Evolutionary conservation across 768 basidiomycete species (phyloP).

Genomic region (Epithele typhae): DNA sequence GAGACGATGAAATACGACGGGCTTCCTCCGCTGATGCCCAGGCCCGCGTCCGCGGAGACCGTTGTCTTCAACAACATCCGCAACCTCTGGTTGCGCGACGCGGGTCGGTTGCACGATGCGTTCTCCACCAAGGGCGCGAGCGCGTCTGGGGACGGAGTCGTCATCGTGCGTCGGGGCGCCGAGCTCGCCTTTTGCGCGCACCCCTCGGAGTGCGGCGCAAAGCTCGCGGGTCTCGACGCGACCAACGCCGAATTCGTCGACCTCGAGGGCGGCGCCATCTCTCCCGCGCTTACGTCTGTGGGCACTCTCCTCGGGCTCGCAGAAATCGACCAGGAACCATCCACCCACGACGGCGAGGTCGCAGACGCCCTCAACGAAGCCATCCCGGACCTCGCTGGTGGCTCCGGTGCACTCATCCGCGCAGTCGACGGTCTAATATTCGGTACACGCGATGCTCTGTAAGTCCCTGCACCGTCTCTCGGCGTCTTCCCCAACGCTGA

Average conservation of each 20-base stretch:
- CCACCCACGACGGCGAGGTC: constrained; percentile 59
- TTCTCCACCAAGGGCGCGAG: background rate
- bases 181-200: constrained; percentile 46
- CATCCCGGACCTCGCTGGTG: constrained; percentile 39
- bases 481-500: too few species aligned
- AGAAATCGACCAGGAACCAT: constrained; percentile 55
- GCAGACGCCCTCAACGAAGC: constrained; percentile 38
- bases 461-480: too few species aligned
- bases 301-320: constrained; percentile 60
- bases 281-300: constrained; percentile 59
- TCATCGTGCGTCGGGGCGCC: constrained; percentile 50
- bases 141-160: constrained; percentile 20
- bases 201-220: constrained; percentile 13
- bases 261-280: constrained; percentile 59
- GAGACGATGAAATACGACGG: constrained; percentile 60
- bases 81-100: constrained; percentile 28
- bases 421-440: constrained; percentile 66
- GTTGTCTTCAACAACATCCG: constrained; percentile 55
- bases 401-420: constrained; percentile 42
- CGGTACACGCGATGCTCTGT: constrained; percentile 30
- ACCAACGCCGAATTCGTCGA: constrained; percentile 34
- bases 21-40: constrained; percentile 58
- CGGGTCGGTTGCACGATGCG: constrained; percentile 6
- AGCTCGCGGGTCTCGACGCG: background rate
- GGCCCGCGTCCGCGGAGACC: constrained; percentile 21